phyloP scores from a whole-genome alignment of 192 early-diverging fungal genomes.

The Entomortierella parvispora region DNA sequence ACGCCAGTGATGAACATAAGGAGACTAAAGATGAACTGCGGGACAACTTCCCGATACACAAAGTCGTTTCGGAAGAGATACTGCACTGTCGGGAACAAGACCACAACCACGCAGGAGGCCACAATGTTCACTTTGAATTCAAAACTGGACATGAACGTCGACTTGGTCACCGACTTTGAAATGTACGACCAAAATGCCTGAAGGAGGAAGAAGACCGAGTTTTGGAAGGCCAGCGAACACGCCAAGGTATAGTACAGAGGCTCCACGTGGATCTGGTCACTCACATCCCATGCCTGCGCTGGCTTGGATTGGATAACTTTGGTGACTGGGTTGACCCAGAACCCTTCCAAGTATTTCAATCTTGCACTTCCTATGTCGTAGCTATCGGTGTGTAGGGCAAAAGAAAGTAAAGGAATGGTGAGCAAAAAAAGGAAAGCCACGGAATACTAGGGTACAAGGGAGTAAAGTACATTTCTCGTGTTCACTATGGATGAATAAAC shows the following conservation, averaged over 20 bases:
- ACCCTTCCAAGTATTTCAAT: slow-evolving; percentile 45
- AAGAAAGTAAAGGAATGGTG: background rate
- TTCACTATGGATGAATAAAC: too few relatives aligned
- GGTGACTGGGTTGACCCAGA: slow-evolving; percentile 38
- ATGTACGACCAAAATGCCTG: slow-evolving; percentile 46
- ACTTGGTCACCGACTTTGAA: slow-evolving; percentile 41
- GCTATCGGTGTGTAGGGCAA: background rate
- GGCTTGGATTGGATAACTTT: slow-evolving; percentile 29
- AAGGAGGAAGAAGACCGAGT: slow-evolving; percentile 27
- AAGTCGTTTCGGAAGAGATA: slow-evolving; percentile 36
- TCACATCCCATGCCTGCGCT: slow-evolving; percentile 17
- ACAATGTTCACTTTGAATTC: slow-evolving; percentile 45
- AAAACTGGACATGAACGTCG: slow-evolving; percentile 49
- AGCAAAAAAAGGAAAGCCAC: background rate
- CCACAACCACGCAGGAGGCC: slow-evolving; percentile 11
- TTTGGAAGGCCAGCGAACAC: slow-evolving; percentile 28
- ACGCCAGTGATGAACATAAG: slow-evolving; percentile 24
- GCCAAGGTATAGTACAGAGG: slow-evolving; percentile 49
- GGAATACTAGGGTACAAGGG: too few relatives aligned
- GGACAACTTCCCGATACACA: slow-evolving; percentile 23
- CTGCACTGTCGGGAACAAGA: slow-evolving; percentile 33
- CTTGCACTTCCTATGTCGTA: slow-evolving; percentile 45
- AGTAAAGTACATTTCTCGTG: too few relatives aligned
- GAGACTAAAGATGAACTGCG: slow-evolving; percentile 39
- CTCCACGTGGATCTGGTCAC: slow-evolving; percentile 28